phyloP scores from a whole-genome alignment of 257 asterid species.

The Eustoma russellianum region DNA sequence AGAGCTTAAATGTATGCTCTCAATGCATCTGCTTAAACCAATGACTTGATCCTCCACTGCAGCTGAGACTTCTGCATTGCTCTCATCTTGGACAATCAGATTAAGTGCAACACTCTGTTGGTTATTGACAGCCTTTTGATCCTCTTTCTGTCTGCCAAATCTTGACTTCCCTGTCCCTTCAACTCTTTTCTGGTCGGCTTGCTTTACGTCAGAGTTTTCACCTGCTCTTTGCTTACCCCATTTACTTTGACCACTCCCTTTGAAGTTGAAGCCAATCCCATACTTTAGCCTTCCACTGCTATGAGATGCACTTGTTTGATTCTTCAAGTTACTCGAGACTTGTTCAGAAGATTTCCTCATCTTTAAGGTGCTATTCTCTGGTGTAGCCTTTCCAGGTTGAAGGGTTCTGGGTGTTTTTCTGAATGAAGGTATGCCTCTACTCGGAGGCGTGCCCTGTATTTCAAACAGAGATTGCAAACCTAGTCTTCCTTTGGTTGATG shows the following conservation, averaged over 20 bases:
- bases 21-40: conserved; percentile 20
- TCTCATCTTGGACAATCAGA: not conserved
- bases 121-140: not conserved
- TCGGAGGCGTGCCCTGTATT: conserved; percentile 13
- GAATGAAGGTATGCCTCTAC: conserved; percentile 3
- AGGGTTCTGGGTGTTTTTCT: conserved; percentile 20
- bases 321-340: conserved; percentile 8
- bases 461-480: conserved; percentile 8
- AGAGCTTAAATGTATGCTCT: not conserved
- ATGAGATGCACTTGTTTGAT: conserved; percentile 3
- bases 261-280: conserved; percentile 10
- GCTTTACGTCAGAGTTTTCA: conserved; percentile 7
- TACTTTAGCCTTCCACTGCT: conserved; percentile 3
- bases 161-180: conserved; percentile 12
- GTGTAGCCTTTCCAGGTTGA: conserved; percentile 5
- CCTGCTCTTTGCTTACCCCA: conserved; percentile 15
- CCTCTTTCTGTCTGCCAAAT: conserved; percentile 12
- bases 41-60: conserved; percentile 20
- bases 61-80: not conserved
- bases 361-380: conserved; percentile 7
- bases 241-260: conserved; percentile 14
- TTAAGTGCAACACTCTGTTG: not conserved
- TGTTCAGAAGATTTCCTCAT: conserved; percentile 9
- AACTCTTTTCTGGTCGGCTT: conserved; percentile 3
- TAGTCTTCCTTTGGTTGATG: not conserved